phyloP scores from a whole-genome alignment of 83 land plant species.

The Picea abies region DNA sequence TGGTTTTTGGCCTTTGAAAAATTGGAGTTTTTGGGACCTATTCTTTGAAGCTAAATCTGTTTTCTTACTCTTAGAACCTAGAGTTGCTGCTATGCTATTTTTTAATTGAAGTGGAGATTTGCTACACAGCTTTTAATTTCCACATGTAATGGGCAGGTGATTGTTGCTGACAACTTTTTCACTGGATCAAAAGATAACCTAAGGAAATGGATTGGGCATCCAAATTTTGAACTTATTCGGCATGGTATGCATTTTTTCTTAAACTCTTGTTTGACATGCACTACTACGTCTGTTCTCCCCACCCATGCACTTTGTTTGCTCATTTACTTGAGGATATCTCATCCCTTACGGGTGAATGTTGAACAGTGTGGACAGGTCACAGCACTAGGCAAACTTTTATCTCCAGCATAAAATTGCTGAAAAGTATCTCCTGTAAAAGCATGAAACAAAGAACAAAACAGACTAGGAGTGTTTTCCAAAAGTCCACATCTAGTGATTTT shows the following conservation, averaged over 20 bases:
- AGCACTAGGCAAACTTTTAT: too few species aligned
- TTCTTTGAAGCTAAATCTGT: neutral
- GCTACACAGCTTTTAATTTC: neutral
- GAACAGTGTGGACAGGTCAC: neutral
- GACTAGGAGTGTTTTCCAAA: neutral
- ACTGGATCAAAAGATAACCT: constrained; percentile 97
- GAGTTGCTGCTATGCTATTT: neutral
- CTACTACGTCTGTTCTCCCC: neutral
- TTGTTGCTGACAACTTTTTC: constrained; percentile 97
- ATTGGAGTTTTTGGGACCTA: neutral
- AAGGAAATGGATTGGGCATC: constrained; percentile 95
- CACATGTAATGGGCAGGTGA: constrained; percentile 57
- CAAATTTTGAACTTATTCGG: constrained; percentile 96
- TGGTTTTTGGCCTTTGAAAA: neutral
- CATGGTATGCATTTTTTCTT: constrained; percentile 66
- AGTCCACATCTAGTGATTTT: neutral
- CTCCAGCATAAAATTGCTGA: too few species aligned
- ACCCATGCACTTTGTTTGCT: neutral
- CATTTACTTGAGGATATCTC: neutral
- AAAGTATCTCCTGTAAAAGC: neutral
- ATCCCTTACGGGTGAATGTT: neutral
- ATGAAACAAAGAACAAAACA: neutral
- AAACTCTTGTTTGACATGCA: neutral
- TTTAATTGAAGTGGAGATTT: neutral
- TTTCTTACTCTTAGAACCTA: neutral